phyloP scores from a whole-genome alignment of 1,284 basidiomycete species.

The Baeospora myosura region DNA sequence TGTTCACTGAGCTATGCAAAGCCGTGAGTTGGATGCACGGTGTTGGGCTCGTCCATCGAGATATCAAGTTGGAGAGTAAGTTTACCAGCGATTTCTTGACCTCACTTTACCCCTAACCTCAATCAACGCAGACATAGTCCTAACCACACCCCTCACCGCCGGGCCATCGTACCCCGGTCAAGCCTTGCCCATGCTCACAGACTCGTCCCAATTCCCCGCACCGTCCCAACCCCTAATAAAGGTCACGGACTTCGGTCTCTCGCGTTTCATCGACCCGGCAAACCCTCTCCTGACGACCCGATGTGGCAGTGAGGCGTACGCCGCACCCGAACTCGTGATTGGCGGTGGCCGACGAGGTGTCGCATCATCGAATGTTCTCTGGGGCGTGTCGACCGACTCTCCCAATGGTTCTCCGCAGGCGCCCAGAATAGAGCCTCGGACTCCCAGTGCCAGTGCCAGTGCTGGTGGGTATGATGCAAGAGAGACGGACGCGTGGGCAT shows the following conservation, averaged over 20 bases:
- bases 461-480: conserved; percentile 71
- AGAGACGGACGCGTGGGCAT: conserved; percentile 86
- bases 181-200: conserved; percentile 1
- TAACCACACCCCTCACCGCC: no score
- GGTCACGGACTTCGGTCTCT: conserved; percentile 86
- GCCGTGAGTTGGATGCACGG: conserved; percentile 89
- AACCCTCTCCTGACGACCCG: conserved; percentile 74
- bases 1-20: conserved; percentile 75
- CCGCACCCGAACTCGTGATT: conserved; percentile 86
- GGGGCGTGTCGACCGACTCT: not conserved
- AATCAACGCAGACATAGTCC: not conserved
- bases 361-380: conserved; percentile 1
- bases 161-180: no score
- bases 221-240: conserved; percentile 65
- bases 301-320: conserved; percentile 89
- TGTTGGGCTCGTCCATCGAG: conserved; percentile 82
- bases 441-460: conserved; percentile 25
- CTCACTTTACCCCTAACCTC: not conserved
- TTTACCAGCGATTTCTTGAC: conserved; percentile 19
- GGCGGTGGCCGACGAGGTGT: conserved; percentile 24
- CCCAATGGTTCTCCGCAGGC: not conserved
- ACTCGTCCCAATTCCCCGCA: conserved; percentile 26
- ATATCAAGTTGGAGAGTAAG: conserved; percentile 92
- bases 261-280: conserved; percentile 73
- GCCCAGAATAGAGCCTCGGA: not conserved